Conservation (phyloP, 257 asterid species). For the Haberlea rhodopensis region DNA sequence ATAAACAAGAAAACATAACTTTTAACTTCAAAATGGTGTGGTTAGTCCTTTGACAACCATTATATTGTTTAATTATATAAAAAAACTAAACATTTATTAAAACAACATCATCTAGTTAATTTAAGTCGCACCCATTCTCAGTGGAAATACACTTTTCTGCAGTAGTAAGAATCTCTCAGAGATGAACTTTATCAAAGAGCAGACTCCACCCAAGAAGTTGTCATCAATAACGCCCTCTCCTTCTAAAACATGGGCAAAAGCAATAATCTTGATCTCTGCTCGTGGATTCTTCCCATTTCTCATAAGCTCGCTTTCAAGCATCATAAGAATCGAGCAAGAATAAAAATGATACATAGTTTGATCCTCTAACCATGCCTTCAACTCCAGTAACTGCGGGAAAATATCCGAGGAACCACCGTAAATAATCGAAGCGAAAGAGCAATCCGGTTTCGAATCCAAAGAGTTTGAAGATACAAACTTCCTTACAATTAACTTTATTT, state of each 20-base stretch:
- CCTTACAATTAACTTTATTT: conserved; percentile 46
- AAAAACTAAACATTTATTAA: too few species aligned
- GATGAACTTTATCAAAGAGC: conserved; percentile 37
- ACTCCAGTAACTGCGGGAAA: conserved; percentile 42
- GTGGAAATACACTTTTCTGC: conserved; percentile 27
- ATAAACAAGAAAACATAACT: too few species aligned
- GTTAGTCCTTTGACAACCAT: too few species aligned
- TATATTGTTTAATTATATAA: too few species aligned
- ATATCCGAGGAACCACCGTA: conserved; percentile 48
- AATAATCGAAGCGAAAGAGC: conserved; percentile 62
- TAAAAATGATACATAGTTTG: conserved; percentile 57
- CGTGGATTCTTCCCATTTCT: conserved; percentile 37
- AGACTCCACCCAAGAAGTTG: conserved; percentile 40
- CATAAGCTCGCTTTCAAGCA: conserved; percentile 45
- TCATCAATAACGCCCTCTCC: conserved; percentile 40
- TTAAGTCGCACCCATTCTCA: not conserved
- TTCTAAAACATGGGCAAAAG: conserved; percentile 51
- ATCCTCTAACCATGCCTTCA: conserved; percentile 60
- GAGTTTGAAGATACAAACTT: conserved; percentile 62
- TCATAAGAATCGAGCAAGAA: conserved; percentile 49
- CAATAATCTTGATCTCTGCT: conserved; percentile 52
- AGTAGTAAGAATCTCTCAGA: conserved; percentile 37
- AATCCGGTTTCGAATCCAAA: conserved; percentile 49
- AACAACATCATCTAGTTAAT: too few species aligned
- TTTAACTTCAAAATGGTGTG: too few species aligned